Conservation (phyloP, 306 rosid genomes). For the Ochetophila trinervis region DNA sequence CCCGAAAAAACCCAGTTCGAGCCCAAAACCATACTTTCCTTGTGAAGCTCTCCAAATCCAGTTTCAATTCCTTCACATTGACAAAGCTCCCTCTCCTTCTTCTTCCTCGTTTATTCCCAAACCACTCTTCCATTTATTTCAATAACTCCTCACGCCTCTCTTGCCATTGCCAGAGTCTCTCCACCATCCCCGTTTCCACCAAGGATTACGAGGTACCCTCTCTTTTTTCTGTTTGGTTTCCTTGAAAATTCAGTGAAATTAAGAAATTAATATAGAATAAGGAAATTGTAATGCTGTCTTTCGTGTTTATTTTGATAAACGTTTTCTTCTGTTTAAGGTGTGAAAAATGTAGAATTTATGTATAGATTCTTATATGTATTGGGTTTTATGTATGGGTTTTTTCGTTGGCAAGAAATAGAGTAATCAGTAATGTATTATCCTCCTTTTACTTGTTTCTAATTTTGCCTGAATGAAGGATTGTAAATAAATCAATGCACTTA, state of each 20-base stretch:
- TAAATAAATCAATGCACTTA: too few species aligned
- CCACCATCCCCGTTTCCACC: constrained; percentile 49
- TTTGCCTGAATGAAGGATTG: too few species aligned
- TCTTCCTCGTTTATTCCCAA: constrained; percentile 16
- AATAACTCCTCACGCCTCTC: constrained; percentile 23
- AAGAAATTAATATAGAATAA: background rate
- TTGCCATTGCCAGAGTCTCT: constrained; percentile 52
- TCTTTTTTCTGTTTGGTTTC: constrained; percentile 8
- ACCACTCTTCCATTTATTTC: constrained; percentile 2
- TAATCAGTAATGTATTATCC: too few species aligned
- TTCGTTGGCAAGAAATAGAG: too few species aligned
- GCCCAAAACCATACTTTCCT: constrained; percentile 25
- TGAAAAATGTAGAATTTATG: background rate
- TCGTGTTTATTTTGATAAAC: background rate
- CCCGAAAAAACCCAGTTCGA: constrained; percentile 18
- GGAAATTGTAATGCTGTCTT: background rate
- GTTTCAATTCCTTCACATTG: constrained; percentile 11
- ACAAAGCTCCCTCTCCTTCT: constrained; percentile 11
- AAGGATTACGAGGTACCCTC: constrained; percentile 66
- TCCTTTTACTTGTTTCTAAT: too few species aligned
- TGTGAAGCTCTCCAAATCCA: constrained; percentile 26
- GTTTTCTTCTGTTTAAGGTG: background rate
- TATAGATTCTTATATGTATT: too few species aligned
- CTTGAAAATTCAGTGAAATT: background rate
- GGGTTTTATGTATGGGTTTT: too few species aligned